Conservation (phyloP, 2,329 filamentous ascomycete species). For the Phyllosticta capitalensis region DNA sequence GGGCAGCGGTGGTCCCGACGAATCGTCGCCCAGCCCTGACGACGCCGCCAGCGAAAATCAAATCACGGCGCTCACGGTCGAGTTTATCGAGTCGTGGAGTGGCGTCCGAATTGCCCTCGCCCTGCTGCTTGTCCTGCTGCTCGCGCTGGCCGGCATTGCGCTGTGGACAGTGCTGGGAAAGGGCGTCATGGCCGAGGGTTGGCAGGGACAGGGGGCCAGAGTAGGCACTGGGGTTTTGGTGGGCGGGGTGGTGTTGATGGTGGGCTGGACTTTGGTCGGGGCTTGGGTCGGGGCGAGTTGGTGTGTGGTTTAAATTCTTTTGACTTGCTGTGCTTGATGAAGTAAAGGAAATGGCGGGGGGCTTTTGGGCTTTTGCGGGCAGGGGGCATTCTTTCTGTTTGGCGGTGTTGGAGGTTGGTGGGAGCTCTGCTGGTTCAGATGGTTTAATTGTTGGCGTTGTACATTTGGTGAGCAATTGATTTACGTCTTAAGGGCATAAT, state of each 20-base stretch:
- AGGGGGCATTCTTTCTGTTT: neutral
- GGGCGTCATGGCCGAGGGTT: conserved; percentile 12
- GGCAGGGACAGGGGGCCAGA: conserved; percentile 23
- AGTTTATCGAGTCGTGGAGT: conserved; percentile 28
- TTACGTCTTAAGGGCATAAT: no score
- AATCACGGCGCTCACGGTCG: conserved; percentile 16
- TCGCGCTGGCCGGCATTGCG: conserved; percentile 21
- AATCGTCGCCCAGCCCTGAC: neutral
- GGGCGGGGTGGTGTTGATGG: conserved; percentile 25
- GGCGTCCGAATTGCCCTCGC: conserved; percentile 20
- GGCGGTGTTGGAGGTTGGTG: no score
- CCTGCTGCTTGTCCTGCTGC: conserved; percentile 19
- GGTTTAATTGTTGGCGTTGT: no score
- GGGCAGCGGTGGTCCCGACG: neutral
- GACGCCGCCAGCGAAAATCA: neutral
- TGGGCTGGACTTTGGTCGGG: conserved; percentile 23
- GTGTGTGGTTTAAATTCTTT: conserved; percentile 21
- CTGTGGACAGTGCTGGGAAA: conserved; percentile 29
- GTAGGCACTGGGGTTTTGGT: conserved; percentile 25
- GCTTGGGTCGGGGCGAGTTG: conserved; percentile 31
- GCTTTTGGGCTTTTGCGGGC: neutral
- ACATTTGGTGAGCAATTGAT: no score
- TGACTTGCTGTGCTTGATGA: neutral
- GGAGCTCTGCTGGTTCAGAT: no score
- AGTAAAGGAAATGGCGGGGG: no score